Conservation (phyloP, 2,329 filamentous ascomycete genomes). For the Microsporum canis region DNA sequence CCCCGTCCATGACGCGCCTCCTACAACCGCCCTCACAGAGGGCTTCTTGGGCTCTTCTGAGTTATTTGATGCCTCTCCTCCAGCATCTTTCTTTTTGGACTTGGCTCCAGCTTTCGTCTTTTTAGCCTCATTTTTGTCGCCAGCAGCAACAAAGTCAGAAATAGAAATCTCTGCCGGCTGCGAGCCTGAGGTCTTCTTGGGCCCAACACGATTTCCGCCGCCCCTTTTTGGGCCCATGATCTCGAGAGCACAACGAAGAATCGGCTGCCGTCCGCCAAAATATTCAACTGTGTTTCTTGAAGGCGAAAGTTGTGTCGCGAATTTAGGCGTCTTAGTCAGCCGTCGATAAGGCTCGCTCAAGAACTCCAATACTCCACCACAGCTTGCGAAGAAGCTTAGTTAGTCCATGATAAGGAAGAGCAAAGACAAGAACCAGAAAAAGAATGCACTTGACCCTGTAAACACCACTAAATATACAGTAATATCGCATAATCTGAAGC, state of each 20-base stretch:
- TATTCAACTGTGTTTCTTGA: not conserved
- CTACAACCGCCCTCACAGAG: slow-evolving; percentile 65
- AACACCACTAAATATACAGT: not conserved
- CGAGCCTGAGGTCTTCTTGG: slow-evolving; percentile 32
- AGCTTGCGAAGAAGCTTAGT: too few relatives aligned
- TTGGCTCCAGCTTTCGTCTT: slow-evolving; percentile 28
- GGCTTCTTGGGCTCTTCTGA: slow-evolving; percentile 46
- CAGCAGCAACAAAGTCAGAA: slow-evolving; percentile 14
- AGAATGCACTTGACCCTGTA: not conserved
- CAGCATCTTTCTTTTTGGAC: slow-evolving; percentile 12
- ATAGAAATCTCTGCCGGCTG: slow-evolving; percentile 19
- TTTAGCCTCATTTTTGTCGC: slow-evolving; percentile 11
- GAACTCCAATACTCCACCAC: too few relatives aligned
- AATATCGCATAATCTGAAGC: not conserved
- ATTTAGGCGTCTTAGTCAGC: not conserved
- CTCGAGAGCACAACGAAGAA: not conserved
- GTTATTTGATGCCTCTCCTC: slow-evolving; percentile 20
- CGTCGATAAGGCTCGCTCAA: not conserved
- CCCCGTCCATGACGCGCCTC: slow-evolving; percentile 91
- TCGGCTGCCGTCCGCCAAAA: not conserved
- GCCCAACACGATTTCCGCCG: slow-evolving; percentile 27
- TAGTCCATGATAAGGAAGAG: not conserved
- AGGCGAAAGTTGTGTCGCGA: not conserved
- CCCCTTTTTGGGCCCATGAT: slow-evolving; percentile 35
- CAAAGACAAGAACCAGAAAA: not conserved